These are phyloP conservation scores for Vanrija pseudolonga DNA, from an alignment of 1,284 basidiomycete genomes.

Conservation along the genomic window DNA sequence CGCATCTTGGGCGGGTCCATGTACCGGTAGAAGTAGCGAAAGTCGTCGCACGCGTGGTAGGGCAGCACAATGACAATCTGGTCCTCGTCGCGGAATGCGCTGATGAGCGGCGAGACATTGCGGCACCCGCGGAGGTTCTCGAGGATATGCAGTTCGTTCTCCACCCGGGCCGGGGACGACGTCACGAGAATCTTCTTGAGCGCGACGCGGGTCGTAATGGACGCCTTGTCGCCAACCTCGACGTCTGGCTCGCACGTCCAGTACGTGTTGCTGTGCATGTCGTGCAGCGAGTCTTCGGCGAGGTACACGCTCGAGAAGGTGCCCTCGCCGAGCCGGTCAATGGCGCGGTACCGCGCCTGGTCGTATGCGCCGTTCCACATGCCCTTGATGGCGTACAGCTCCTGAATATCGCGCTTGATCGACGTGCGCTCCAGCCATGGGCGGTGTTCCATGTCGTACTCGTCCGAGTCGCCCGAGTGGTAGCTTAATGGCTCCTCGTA, in stretches of 20 bases:
- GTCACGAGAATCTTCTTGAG: constrained; percentile 98
- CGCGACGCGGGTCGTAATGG: constrained; percentile 66
- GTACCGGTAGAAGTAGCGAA: constrained; percentile 57
- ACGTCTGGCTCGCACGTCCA: constrained; percentile 65
- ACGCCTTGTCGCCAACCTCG: constrained; percentile 1
- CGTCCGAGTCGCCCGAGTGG: constrained; percentile 45
- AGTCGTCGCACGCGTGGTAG: constrained; percentile 87
- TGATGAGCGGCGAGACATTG: constrained; percentile 87
- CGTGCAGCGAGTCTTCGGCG: constrained; percentile 73
- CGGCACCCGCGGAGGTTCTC: constrained; percentile 69
- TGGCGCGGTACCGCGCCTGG: constrained; percentile 62
- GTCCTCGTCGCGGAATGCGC: constrained; percentile 85
- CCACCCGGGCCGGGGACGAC: constrained; percentile 84
- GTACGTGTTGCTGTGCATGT: constrained; percentile 72
- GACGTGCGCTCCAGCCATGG: constrained; percentile 67
- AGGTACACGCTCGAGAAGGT: constrained; percentile 99
- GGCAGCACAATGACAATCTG: constrained; percentile 96
- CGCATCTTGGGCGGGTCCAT: constrained; percentile 57
- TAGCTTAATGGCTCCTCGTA: constrained; percentile 25
- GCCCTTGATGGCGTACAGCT: constrained; percentile 39
- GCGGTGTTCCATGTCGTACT: constrained; percentile 46
- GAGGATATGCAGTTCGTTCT: constrained; percentile 93
- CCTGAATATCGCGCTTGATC: constrained; percentile 69
- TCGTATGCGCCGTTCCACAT: constrained; percentile 9
- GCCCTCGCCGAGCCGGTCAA: constrained; percentile 89